These are phyloP conservation scores for Hypoxylon sp. DNA, from an alignment of 2,329 filamentous ascomycete genomes.

Conservation along the genomic window DNA sequence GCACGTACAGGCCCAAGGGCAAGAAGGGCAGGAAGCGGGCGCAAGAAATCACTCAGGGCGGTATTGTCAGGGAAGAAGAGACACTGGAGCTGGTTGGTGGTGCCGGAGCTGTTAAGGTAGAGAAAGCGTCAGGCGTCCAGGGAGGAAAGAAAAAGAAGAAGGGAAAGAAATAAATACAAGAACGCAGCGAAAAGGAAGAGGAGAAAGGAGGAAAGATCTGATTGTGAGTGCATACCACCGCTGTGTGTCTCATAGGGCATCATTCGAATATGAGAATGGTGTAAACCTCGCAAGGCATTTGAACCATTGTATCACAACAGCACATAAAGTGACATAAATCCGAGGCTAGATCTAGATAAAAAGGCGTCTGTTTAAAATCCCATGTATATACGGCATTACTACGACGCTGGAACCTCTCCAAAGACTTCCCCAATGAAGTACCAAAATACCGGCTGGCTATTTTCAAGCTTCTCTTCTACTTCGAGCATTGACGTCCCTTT, in stretches of 20 bases:
- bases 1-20: conserved; percentile 89
- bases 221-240: not conserved
- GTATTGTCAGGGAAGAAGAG: conserved; percentile 81
- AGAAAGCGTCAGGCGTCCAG: conserved; percentile 65
- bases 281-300: not conserved
- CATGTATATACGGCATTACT: conserved; percentile 39
- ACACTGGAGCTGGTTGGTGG: conserved; percentile 75
- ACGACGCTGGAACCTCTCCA: conserved; percentile 15
- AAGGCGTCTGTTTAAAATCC: conserved; percentile 33
- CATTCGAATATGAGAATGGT: not conserved
- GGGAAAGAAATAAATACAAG: conserved; percentile 64
- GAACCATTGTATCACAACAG: not conserved
- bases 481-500: conserved; percentile 26
- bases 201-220: not conserved
- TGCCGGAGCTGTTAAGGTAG: conserved; percentile 74
- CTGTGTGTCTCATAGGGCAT: not conserved
- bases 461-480: conserved; percentile 21
- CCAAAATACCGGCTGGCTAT: conserved; percentile 18
- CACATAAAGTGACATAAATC: conserved; percentile 8
- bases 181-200: conserved; percentile 15
- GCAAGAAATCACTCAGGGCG: conserved; percentile 86
- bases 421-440: conserved; percentile 25
- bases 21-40: conserved; percentile 92
- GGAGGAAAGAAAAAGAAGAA: conserved; percentile 58
- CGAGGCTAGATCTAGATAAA: conserved; percentile 11